phyloP scores from a whole-genome alignment of 345 rosid genomes.

The Chamaenerion angustifolium region DNA sequence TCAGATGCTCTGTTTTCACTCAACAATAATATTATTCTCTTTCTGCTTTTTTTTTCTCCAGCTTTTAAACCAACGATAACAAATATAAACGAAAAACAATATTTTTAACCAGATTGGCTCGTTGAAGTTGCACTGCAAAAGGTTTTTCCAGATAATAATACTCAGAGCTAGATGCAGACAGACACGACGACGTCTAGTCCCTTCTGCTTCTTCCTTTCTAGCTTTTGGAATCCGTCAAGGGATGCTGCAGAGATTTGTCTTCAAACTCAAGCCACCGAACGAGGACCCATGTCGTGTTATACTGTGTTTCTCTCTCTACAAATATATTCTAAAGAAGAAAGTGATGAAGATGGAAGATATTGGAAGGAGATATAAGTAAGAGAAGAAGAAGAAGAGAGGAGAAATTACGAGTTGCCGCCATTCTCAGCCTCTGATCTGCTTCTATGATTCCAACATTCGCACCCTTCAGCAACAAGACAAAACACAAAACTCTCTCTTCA shows the following conservation, averaged over 20 bases:
- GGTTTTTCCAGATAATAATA: too few species aligned
- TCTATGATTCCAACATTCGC: constrained; percentile 87
- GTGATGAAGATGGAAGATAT: too few species aligned
- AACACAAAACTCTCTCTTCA: constrained; percentile 12
- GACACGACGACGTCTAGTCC: not conserved
- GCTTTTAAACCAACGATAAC: too few species aligned
- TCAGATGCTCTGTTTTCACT: not conserved
- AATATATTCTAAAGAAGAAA: too few species aligned
- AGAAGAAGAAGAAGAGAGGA: not conserved
- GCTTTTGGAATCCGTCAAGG: not conserved
- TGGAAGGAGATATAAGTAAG: not conserved
- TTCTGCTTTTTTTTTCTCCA: too few species aligned
- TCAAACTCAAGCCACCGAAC: not conserved
- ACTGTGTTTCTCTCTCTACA: not conserved
- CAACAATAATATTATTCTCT: too few species aligned
- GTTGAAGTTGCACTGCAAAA: too few species aligned
- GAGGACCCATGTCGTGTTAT: constrained; percentile 2
- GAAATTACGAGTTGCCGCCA: constrained; percentile 43
- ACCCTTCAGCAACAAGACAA: constrained; percentile 30
- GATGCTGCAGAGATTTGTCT: not conserved
- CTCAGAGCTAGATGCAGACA: too few species aligned
- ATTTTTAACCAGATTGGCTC: too few species aligned
- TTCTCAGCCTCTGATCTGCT: constrained; percentile 44
- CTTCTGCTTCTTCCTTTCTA: not conserved
- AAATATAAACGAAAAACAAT: too few species aligned